Evolutionary conservation across 2,329 filamentous ascomycete species (phyloP).

Genomic region (Epichloe amarillans): DNA sequence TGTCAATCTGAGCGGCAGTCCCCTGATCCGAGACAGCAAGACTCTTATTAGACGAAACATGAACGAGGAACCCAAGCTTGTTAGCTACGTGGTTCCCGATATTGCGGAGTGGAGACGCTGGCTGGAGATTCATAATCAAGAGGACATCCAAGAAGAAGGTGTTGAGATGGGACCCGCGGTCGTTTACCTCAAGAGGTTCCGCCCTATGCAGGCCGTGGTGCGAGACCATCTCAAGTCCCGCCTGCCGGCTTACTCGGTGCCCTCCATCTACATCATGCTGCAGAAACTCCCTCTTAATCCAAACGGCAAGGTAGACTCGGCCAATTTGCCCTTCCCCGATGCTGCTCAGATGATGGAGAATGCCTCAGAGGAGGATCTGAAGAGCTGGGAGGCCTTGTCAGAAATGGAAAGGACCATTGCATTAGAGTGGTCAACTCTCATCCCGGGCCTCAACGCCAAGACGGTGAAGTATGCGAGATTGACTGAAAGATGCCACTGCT

Average conservation of each 20-base stretch:
- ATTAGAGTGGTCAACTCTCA: slow-evolving; percentile 58
- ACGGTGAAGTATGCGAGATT: slow-evolving; percentile 31
- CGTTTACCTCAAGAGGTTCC: slow-evolving; percentile 31
- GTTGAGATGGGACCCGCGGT: slow-evolving; percentile 28
- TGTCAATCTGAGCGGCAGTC: slow-evolving; percentile 60
- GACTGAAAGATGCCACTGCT: too few species aligned
- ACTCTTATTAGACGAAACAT: slow-evolving; percentile 51
- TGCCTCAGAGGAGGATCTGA: slow-evolving; percentile 21
- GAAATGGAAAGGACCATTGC: slow-evolving; percentile 26
- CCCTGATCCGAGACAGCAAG: slow-evolving; percentile 68
- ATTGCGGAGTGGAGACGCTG: slow-evolving; percentile 57
- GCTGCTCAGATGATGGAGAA: slow-evolving; percentile 44
- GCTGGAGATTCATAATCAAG: slow-evolving; percentile 40
- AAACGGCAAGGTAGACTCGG: slow-evolving; percentile 70
- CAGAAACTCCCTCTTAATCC: slow-evolving; percentile 53
- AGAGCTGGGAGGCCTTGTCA: slow-evolving; percentile 37
- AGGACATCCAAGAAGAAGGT: slow-evolving; percentile 42
- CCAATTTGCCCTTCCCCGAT: slow-evolving; percentile 68
- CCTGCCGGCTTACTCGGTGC: slow-evolving; percentile 22
- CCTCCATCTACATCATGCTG: slow-evolving; percentile 21
- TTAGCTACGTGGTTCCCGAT: slow-evolving; percentile 82
- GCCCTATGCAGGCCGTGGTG: slow-evolving; percentile 34
- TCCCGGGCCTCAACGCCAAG: slow-evolving; percentile 52
- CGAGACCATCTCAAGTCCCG: slow-evolving; percentile 58
- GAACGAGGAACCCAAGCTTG: slow-evolving; percentile 60